Evolutionary conservation across 2,329 filamentous ascomycete species (phyloP).

Genomic region (Ophiostoma triangulosporum): DNA sequence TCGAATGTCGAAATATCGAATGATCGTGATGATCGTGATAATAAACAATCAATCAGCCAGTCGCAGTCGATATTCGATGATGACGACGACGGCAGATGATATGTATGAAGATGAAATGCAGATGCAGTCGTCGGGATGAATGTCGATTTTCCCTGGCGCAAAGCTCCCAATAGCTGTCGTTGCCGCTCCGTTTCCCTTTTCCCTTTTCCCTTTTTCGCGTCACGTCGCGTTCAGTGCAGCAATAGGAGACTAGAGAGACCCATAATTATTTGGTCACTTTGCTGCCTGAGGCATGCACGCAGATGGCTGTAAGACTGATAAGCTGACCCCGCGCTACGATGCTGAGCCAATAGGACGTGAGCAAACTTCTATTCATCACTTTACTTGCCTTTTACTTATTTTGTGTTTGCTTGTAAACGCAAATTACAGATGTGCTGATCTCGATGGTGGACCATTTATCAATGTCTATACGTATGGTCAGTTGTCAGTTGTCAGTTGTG

Average conservation of each 20-base stretch:
- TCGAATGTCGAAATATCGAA: background rate
- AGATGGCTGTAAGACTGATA: background rate
- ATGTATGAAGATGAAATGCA: background rate
- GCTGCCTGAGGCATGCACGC: constrained; percentile 7
- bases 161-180: no score
- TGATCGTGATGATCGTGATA: background rate
- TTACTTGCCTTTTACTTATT: no score
- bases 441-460: no score
- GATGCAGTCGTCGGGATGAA: background rate
- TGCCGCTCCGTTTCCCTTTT: constrained; percentile 2
- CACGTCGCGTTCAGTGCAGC: constrained; percentile 13
- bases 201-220: constrained; percentile 13
- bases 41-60: background rate
- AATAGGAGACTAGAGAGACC: background rate
- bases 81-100: background rate
- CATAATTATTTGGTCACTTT: background rate
- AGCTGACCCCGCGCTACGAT: background rate
- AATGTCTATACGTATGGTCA: no score
- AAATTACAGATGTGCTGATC: no score
- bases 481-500: no score
- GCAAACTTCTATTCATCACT: no score
- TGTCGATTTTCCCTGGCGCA: constrained; percentile 2
- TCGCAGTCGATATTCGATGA: background rate
- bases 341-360: background rate
- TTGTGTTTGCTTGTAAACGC: no score